Evolutionary conservation across 2,329 filamentous ascomycete species (phyloP), one percentile per base, ranked within the genome.

Genomic region (Arthrobotrys megalospora): DNA sequence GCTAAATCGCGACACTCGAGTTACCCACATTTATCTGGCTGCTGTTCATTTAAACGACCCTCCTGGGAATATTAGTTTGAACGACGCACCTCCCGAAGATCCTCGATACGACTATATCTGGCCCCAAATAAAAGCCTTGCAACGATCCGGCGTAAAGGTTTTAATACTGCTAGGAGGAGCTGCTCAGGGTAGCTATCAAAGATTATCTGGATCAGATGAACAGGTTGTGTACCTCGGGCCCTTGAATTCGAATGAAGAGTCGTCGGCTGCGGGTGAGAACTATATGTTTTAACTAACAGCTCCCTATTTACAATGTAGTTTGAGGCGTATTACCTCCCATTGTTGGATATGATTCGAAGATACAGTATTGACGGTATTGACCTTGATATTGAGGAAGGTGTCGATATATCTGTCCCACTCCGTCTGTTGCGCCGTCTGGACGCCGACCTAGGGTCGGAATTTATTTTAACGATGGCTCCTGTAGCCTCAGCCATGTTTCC

Each of bases 141-240:
- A 88, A 79, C 86, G 85, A 3, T 84, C 84, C 43, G 87, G 87
- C 8, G 83, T 88, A 45, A 88, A 87, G 80, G 86, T 88, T 16
- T 81, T 88, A 68, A 86, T 85, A 24, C 87, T 89, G 86, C 83
- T 89, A 5, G 87, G 87, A 7, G 87, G 87, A 11, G 87, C 87
- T 5, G 87, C 87, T 7, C 85, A 86, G 80, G 87, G 87, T 8
- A 86, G 84, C 28, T 88, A 85, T 81, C 84, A 84, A 75, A 72
- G 71, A 52, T 63, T 82, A 81, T 80, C 82, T 80, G 65, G 79
- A 72, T 79, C 83, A 10, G 82, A 84, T 53, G 63, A 77, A 14
- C 78, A 65, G 41, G 68, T 70, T 10, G 45, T 48, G 55, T 55
- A 11, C 16, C 14, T 21, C 36, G 12, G 8, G 12, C 36, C 6